A percentile compares a stretch with the other conserved stretches of the same genome.
phyloP scores from a whole-genome alignment of 768 basidiomycete genomes.

The Lentinus tigrinus region DNA sequence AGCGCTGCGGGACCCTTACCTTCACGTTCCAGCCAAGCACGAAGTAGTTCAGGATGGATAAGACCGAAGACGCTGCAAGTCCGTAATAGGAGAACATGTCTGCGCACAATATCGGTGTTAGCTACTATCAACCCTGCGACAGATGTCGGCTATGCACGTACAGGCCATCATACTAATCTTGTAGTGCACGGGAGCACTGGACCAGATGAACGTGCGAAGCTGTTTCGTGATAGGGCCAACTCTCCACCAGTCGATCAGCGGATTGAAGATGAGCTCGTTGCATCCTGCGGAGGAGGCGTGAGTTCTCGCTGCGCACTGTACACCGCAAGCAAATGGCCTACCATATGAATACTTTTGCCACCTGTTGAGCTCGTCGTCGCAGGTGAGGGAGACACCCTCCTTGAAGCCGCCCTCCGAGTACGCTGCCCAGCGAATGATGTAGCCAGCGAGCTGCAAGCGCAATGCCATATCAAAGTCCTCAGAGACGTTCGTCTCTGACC shows the following conservation, averaged over 20 bases:
- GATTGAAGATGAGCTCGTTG: conserved; percentile 84
- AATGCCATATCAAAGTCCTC: conserved; percentile 85
- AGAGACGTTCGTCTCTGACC: conserved; percentile 80
- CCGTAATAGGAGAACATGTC: conserved; percentile 56
- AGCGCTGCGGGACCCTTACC: conserved; percentile 30
- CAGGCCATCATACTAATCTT: conserved; percentile 79
- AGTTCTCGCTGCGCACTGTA: background rate
- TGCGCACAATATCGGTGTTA: background rate
- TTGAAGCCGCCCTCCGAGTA: conserved; percentile 86
- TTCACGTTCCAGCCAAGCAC: conserved; percentile 43
- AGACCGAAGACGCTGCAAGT: conserved; percentile 58
- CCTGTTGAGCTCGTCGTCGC: conserved; percentile 86
- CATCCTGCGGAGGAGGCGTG: conserved; percentile 43
- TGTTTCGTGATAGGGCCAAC: conserved; percentile 84
- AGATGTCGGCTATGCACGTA: conserved; percentile 33
- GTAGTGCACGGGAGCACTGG: conserved; percentile 74
- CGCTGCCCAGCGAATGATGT: conserved; percentile 82
- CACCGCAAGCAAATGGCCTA: conserved; percentile 19
- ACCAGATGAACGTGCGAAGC: conserved; percentile 76
- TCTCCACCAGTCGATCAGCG: conserved; percentile 72
- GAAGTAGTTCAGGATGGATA: conserved; percentile 69
- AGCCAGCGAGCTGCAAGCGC: conserved; percentile 60
- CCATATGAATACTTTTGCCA: conserved; percentile 92
- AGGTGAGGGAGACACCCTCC: conserved; percentile 90
- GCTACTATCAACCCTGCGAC: background rate